Percentiles rank a stretch among this genome's conserved stretches.
Evolutionary conservation across 345 rosid species (phyloP).

Genomic region (Salix viminalis): DNA sequence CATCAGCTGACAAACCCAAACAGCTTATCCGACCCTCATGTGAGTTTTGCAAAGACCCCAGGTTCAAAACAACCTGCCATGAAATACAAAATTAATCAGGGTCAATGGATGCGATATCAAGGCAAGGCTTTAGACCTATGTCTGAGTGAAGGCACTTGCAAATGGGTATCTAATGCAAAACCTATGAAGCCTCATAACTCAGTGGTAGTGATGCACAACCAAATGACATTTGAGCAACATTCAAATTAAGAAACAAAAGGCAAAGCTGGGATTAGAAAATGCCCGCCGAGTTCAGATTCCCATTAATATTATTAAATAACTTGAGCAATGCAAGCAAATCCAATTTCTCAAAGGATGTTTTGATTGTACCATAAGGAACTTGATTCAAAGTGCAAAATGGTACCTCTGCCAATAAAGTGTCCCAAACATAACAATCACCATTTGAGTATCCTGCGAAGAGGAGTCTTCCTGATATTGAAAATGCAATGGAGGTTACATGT

Average conservation of each 20-base stretch:
- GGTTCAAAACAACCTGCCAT: constrained; percentile 72
- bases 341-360: not conserved
- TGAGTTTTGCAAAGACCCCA: constrained; percentile 72
- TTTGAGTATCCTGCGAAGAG: constrained; percentile 82
- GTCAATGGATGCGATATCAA: not conserved
- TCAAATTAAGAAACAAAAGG: not conserved
- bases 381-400: not conserved
- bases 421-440: constrained; percentile 88
- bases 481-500: constrained; percentile 75
- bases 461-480: constrained; percentile 94
- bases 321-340: not conserved
- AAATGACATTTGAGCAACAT: not conserved
- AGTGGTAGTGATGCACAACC: not conserved
- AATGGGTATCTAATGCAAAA: not conserved
- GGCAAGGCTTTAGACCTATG: not conserved
- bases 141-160: not conserved
- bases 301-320: not conserved
- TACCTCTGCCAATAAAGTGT: constrained; percentile 89
- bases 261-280: not conserved
- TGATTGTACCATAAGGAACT: not conserved
- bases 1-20: constrained; percentile 92
- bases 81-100: constrained; percentile 8
- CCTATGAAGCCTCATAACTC: not conserved
- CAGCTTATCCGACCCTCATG: constrained; percentile 73
- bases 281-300: not conserved